phyloP scores from a whole-genome alignment of 805 yeast species.

The Spencermartinsiella europaea region DNA sequence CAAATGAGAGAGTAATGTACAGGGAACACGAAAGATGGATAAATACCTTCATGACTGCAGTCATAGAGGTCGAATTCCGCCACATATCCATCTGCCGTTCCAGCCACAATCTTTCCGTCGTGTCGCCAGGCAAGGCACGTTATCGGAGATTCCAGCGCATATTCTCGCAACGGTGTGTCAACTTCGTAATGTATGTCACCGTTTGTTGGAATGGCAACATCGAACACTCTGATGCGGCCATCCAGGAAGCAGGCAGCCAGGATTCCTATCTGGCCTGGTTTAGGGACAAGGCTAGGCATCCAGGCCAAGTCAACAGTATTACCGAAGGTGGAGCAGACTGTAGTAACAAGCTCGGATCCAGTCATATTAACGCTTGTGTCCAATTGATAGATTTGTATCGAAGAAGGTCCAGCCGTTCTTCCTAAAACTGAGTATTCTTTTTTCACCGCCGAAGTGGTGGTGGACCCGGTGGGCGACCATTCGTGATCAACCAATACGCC shows the following conservation, averaged over 20 bases:
- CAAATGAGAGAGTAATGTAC: conserved; percentile 37
- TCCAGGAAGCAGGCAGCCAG: conserved; percentile 53
- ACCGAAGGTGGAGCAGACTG: conserved; percentile 33
- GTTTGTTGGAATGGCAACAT: conserved; percentile 25
- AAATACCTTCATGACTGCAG: not conserved
- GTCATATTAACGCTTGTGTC: conserved; percentile 21
- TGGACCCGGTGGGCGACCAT: conserved; percentile 26
- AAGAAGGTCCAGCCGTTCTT: conserved; percentile 6
- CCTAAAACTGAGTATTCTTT: conserved; percentile 15
- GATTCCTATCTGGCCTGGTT: conserved; percentile 35
- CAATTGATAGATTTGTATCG: conserved; percentile 17
- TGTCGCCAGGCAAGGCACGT: conserved; percentile 47
- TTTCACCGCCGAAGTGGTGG: conserved; percentile 32
- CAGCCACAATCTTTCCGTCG: conserved; percentile 45
- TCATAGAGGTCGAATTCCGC: conserved; percentile 47
- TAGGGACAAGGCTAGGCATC: conserved; percentile 26
- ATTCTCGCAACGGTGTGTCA: conserved; percentile 14
- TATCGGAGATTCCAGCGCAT: conserved; percentile 29
- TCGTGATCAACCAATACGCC: conserved; percentile 38
- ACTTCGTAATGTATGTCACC: conserved; percentile 4
- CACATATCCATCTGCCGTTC: conserved; percentile 53
- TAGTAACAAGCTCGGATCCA: conserved; percentile 16
- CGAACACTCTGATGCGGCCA: conserved; percentile 50
- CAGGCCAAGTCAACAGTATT: conserved; percentile 21
- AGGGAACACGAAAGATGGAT: conserved; percentile 38